These are phyloP conservation scores for Cunninghamia lanceolata DNA, from an alignment of 75 land plant species.

Conservation along the genomic window DNA sequence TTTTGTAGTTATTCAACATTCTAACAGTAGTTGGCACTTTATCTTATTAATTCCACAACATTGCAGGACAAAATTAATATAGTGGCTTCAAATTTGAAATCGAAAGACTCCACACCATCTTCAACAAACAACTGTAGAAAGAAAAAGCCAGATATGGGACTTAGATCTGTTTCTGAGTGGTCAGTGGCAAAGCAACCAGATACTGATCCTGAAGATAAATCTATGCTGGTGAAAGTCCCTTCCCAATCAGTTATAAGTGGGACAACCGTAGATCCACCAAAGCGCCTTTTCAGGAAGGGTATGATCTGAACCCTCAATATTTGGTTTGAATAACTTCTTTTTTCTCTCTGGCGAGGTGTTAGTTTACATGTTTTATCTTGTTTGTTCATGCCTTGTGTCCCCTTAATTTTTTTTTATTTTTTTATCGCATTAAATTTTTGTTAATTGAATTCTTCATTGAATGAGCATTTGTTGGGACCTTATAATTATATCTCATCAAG, in stretches of 20 bases:
- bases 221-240: not conserved
- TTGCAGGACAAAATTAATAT: not conserved
- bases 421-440: not conserved
- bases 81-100: not conserved
- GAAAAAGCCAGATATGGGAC: slow-evolving; percentile 11
- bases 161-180: slow-evolving; percentile 1
- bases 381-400: not conserved
- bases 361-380: not conserved
- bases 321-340: not conserved
- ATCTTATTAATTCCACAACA: not conserved
- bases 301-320: not conserved
- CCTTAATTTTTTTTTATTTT: not conserved
- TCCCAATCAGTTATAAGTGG: slow-evolving; percentile 1
- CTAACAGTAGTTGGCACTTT: not conserved
- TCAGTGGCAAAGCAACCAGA: slow-evolving; percentile 1
- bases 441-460: not conserved
- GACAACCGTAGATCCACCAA: slow-evolving; percentile 23
- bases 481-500: not conserved
- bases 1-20: not conserved
- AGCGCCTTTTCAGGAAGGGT: slow-evolving; percentile 43
- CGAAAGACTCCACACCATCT: not conserved
- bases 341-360: not conserved
- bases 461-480: not conserved
- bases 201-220: slow-evolving; percentile 9
- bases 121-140: slow-evolving; percentile 3